Conservation (phyloP, 2,329 filamentous ascomycete genomes). For the Bipolaris gigantea region DNA sequence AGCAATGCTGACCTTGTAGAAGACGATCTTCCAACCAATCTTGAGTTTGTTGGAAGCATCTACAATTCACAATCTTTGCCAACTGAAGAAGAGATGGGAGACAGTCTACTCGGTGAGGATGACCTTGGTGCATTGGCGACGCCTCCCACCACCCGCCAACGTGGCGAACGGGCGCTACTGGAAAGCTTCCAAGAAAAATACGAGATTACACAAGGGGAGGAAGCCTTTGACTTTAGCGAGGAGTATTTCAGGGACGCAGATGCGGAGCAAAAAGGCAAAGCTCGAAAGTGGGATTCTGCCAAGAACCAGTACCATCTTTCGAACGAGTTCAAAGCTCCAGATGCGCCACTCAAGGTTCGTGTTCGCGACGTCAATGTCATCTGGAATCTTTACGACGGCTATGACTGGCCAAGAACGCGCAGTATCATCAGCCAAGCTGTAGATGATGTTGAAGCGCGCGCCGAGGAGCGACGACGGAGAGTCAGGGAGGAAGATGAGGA, state of each 20-base stretch:
- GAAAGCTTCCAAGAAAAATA: conserved; percentile 58
- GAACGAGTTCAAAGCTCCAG: conserved; percentile 62
- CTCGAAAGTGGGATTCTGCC: conserved; percentile 78
- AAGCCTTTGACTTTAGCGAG: conserved; percentile 72
- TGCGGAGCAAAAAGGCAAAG: conserved; percentile 64
- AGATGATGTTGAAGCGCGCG: conserved; percentile 80
- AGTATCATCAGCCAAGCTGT: conserved; percentile 86
- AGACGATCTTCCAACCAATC: conserved; percentile 46
- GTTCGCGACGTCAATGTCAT: conserved; percentile 89
- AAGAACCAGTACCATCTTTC: conserved; percentile 73
- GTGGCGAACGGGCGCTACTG: conserved; percentile 46
- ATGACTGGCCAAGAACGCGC: conserved; percentile 89
- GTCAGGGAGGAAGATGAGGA: conserved; percentile 64
- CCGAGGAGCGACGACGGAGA: conserved; percentile 70
- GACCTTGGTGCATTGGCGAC: conserved; percentile 42
- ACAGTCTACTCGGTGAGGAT: conserved; percentile 47
- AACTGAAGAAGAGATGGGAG: conserved; percentile 47
- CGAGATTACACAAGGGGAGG: conserved; percentile 58
- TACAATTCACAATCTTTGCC: conserved; percentile 51
- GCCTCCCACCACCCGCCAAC: conserved; percentile 35
- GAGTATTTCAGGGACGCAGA: conserved; percentile 70
- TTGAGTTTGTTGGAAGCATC: conserved; percentile 59
- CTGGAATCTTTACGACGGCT: conserved; percentile 97
- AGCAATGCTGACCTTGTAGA: conserved; percentile 44
- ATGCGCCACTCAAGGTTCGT: conserved; percentile 73